phyloP scores from a whole-genome alignment of 2,329 filamentous ascomycete genomes.

The Fusarium penzigii region DNA sequence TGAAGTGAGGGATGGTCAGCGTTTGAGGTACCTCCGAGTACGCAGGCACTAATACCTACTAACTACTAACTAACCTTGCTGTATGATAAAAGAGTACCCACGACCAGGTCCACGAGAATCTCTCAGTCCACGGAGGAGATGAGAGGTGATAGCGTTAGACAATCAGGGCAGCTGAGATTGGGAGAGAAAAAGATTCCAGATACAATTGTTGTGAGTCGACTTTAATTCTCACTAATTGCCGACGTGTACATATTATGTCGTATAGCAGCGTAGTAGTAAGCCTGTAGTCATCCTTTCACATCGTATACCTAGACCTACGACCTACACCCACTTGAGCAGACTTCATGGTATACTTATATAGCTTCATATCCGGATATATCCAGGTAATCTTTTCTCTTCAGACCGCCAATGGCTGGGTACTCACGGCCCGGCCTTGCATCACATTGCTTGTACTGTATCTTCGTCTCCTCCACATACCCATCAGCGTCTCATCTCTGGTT shows the following conservation, averaged over 20 bases:
- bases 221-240: too few relatives aligned
- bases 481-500: too few relatives aligned
- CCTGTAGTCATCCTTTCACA: not conserved
- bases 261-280: too few relatives aligned
- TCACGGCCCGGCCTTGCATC: not conserved
- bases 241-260: too few relatives aligned
- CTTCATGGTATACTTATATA: not conserved
- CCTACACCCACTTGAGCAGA: not conserved
- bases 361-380: not conserved
- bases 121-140: too few relatives aligned
- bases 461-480: too few relatives aligned
- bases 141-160: too few relatives aligned
- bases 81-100: constrained; percentile 6
- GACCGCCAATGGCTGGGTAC: not conserved
- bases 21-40: constrained; percentile 12
- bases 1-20: constrained; percentile 31
- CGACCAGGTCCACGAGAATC: not conserved
- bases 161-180: too few relatives aligned
- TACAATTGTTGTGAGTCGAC: too few relatives aligned
- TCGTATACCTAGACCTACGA: not conserved
- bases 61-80: too few relatives aligned
- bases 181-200: too few relatives aligned
- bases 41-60: constrained; percentile 9
- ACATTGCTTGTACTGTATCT: not conserved
- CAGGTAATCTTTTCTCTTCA: not conserved